Conservation (phyloP, 345 rosid species). For the Atalantia buxifolia region DNA sequence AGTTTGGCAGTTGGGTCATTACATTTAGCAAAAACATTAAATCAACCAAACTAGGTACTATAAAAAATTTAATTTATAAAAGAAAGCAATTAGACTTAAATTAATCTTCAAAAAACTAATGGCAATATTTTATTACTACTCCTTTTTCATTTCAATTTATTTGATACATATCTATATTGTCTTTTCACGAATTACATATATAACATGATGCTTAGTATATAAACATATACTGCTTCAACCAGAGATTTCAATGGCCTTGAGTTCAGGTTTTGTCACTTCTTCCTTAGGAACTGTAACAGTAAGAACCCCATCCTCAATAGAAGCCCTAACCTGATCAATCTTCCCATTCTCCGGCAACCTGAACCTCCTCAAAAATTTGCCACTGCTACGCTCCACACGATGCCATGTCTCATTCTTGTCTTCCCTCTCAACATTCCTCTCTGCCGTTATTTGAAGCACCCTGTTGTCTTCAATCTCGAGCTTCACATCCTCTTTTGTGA, state of each 20-base stretch:
- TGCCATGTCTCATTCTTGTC: background rate
- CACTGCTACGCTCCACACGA: background rate
- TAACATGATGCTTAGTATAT: background rate
- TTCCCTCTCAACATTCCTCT: background rate
- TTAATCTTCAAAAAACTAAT: background rate
- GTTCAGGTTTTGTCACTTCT: background rate
- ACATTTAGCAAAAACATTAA: background rate
- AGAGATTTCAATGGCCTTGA: background rate
- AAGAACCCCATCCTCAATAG: background rate
- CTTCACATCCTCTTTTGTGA: background rate
- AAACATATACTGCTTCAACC: background rate
- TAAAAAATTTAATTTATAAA: background rate
- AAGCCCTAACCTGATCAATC: background rate
- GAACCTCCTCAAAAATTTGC: background rate
- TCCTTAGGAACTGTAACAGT: background rate
- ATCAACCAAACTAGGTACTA: background rate
- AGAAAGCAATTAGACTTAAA: background rate
- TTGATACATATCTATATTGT: background rate
- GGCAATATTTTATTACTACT: background rate
- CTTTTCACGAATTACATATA: background rate
- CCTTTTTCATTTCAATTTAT: background rate
- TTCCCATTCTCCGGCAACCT: background rate
- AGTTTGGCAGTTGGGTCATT: background rate
- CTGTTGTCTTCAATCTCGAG: background rate
- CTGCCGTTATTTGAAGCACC: background rate